Percentiles rank a stretch among this genome's conserved stretches.
Evolutionary conservation across 148 eudicot species (phyloP).

Genomic region (Tetragonia tetragonoides): DNA sequence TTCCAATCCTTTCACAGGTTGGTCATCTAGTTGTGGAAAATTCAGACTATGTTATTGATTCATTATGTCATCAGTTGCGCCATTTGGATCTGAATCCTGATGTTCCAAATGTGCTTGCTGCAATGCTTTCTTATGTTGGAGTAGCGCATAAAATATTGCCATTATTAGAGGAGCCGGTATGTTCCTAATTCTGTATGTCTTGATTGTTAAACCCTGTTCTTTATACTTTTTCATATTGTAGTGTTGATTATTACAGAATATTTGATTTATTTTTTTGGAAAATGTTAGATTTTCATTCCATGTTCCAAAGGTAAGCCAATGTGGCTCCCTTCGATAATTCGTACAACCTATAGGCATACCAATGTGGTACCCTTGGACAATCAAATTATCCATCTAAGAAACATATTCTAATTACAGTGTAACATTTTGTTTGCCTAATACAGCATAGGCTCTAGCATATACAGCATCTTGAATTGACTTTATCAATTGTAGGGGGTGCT

Average conservation of each 20-base stretch:
- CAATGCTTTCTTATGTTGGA: conserved; percentile 89
- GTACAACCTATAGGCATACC: too few relatives aligned
- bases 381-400: too few relatives aligned
- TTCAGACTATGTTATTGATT: conserved; percentile 90
- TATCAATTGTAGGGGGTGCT: too few relatives aligned
- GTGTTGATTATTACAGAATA: not conserved
- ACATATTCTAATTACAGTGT: too few relatives aligned
- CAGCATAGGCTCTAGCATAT: too few relatives aligned
- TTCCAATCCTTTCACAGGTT: conserved; percentile 50
- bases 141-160: conserved; percentile 85
- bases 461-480: too few relatives aligned
- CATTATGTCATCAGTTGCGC: conserved; percentile 82
- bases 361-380: too few relatives aligned
- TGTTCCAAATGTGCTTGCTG: conserved; percentile 81
- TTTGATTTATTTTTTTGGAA: too few relatives aligned
- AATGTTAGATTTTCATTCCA: too few relatives aligned
- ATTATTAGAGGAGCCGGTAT: conserved; percentile 93
- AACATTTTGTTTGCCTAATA: too few relatives aligned
- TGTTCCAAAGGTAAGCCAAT: too few relatives aligned
- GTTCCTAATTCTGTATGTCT: conserved; percentile 13
- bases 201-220: not conserved
- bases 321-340: too few relatives aligned
- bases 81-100: conserved; percentile 89
- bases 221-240: not conserved
- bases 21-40: conserved; percentile 83